phyloP scores from a whole-genome alignment of 2,329 filamentous ascomycete species.

The Rhinocladiella similis region DNA sequence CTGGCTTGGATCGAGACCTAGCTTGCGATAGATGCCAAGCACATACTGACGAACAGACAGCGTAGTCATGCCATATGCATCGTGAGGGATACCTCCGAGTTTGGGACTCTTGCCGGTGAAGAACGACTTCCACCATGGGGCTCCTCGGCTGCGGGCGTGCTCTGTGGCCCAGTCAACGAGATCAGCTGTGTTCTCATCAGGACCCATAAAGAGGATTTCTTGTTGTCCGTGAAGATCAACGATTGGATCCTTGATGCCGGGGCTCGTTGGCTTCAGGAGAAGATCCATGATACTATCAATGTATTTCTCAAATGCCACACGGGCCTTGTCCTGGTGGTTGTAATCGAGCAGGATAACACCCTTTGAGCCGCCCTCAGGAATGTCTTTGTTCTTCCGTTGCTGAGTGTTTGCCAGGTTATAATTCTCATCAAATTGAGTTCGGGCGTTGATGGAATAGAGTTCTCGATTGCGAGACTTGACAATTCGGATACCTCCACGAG shows the following conservation, averaged over 20 bases:
- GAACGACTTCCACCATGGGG: slow-evolving; percentile 99
- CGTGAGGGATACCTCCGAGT: slow-evolving; percentile 94
- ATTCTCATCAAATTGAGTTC: slow-evolving; percentile 97
- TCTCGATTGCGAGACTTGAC: slow-evolving; percentile 97
- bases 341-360: slow-evolving; percentile 94
- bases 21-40: slow-evolving; percentile 93
- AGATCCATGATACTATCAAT: slow-evolving; percentile 98
- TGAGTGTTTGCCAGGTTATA: slow-evolving; percentile 98
- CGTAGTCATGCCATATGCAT: slow-evolving; percentile 96
- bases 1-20: slow-evolving; percentile 79
- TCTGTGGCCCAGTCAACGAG: slow-evolving; percentile 98
- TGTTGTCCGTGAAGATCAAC: slow-evolving; percentile 93
- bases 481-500: slow-evolving; percentile 94
- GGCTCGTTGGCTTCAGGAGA: slow-evolving; percentile 81
- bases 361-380: slow-evolving; percentile 96
- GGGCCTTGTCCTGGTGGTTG: slow-evolving; percentile 88
- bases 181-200: slow-evolving; percentile 97
- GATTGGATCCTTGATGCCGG: slow-evolving; percentile 98
- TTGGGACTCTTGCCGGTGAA: slow-evolving; percentile 98
- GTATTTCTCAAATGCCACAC: slow-evolving; percentile 97
- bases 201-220: slow-evolving; percentile 98
- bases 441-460: slow-evolving; percentile 92
- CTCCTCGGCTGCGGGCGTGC: slow-evolving; percentile 81
- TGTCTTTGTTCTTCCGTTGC: slow-evolving; percentile 99
- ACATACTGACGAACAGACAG: slow-evolving; percentile 95